Evolutionary conservation across 371 early-diverging fungal species (phyloP), one percentile per base, ranked within the genome.

Genomic region (Lichtheimia ornata): DNA sequence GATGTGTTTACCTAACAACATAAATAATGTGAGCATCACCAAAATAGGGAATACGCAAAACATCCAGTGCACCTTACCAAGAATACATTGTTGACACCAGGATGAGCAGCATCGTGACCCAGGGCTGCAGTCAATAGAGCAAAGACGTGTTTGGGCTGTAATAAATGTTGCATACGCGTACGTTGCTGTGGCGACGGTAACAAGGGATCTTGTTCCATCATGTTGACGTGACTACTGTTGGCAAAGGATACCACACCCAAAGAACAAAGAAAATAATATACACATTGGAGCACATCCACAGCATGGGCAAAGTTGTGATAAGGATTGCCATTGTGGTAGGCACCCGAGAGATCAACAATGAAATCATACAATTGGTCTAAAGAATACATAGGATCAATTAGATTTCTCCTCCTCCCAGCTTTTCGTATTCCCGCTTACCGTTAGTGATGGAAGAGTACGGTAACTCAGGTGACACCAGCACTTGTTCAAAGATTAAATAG

Each of bases 281-380:
- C 79, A 56, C 90, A 85, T 71, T 94, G 94, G n/a, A 92, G 72
- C 11, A 93, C 93, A 67, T 94, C 94, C 9, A 92, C 88, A 5
- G 94, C 93, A 75, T 94, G 94, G 24, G 83, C 82, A 71, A 92
- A 90, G 74, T 92, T 93, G 72, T 94, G 94, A 70, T 92, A 92
- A 13, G 90, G 88, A 67, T 93, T 93, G 55, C 78, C 84, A 42
- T 84, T 78, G 71, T 88, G 87, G 71, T 91, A 91, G 7, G 84
- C 76, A 42, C 81, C 79, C 45, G 82, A 76, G 49, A 89, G 67
- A 25, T 86, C 84, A 43, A 82, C 68, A 22, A 89, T 76, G 68
- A 89, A 84, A 42, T 80, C 74, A 67, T 85, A 84, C 52, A 85
- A 65, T 63, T 79, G 74, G 15, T 73, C 85, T 87, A 53, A 24